phyloP scores from a whole-genome alignment of 805 yeast genomes.

The Metschnikowia matae region DNA sequence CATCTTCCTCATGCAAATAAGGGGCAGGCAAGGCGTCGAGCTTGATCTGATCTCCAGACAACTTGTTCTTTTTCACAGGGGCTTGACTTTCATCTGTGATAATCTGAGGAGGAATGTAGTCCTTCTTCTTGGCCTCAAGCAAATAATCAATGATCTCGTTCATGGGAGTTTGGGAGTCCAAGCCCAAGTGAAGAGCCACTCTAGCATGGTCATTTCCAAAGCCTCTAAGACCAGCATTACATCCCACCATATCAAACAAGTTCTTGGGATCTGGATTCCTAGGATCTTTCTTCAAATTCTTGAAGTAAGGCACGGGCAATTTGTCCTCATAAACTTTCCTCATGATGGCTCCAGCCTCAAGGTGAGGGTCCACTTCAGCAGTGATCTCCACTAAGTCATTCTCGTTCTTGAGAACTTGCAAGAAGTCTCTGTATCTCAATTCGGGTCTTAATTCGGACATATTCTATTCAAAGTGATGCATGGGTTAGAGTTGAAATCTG shows the following conservation, averaged over 20 bases:
- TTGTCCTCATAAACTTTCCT: slow-evolving; percentile 22
- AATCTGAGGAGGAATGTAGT: slow-evolving; percentile 13
- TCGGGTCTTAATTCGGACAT: slow-evolving; percentile 15
- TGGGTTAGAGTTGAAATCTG: background rate
- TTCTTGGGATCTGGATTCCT: slow-evolving; percentile 7
- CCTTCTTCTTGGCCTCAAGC: slow-evolving; percentile 15
- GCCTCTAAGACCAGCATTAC: slow-evolving; percentile 21
- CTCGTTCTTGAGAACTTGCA: slow-evolving; percentile 19
- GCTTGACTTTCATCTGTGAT: slow-evolving; percentile 13
- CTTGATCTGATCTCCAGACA: slow-evolving; percentile 19
- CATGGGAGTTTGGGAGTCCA: slow-evolving; percentile 19
- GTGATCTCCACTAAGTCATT: slow-evolving; percentile 21
- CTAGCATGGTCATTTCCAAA: slow-evolving; percentile 22
- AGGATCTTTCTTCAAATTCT: slow-evolving; percentile 17
- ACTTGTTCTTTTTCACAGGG: slow-evolving; percentile 17
- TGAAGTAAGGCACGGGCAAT: slow-evolving; percentile 22
- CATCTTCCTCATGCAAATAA: slow-evolving; percentile 19
- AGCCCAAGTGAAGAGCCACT: slow-evolving; percentile 22
- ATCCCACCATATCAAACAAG: slow-evolving; percentile 21
- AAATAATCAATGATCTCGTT: slow-evolving; percentile 20
- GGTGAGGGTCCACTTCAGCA: slow-evolving; percentile 21
- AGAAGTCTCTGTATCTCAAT: slow-evolving; percentile 22
- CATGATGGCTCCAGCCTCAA: slow-evolving; percentile 26
- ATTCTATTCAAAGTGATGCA: background rate
- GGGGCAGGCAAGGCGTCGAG: slow-evolving; percentile 20